phyloP scores from a whole-genome alignment of 495 filamentous ascomycete species.

The Penicillium coffeae region DNA sequence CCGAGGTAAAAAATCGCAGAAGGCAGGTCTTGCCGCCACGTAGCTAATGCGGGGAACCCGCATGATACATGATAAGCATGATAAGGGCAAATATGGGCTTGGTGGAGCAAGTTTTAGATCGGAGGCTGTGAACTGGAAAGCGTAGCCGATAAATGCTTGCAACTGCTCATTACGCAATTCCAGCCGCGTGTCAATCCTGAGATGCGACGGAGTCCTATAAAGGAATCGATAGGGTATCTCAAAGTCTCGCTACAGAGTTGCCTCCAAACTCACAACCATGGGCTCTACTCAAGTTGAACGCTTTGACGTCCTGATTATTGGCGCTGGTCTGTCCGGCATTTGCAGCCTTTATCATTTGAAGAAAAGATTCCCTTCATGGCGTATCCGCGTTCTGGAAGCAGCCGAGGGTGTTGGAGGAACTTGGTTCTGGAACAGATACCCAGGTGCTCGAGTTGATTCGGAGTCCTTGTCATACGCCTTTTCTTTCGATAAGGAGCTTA shows the following conservation, averaged over 20 bases:
- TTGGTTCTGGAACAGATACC: slow-evolving; percentile 44
- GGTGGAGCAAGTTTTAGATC: too few species aligned
- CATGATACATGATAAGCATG: too few species aligned
- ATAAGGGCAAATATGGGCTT: too few species aligned
- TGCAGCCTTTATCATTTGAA: slow-evolving; percentile 31
- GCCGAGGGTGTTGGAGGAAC: slow-evolving; percentile 48
- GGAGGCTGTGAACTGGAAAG: too few species aligned
- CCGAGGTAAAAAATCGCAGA: neutral
- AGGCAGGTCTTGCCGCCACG: neutral
- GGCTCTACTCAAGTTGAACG: neutral
- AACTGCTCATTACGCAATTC: too few species aligned
- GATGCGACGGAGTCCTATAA: too few species aligned
- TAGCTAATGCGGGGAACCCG: neutral
- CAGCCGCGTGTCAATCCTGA: too few species aligned
- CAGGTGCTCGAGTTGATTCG: slow-evolving; percentile 23
- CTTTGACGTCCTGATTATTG: slow-evolving; percentile 51
- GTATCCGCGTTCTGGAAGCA: slow-evolving; percentile 41
- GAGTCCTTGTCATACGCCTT: slow-evolving; percentile 25
- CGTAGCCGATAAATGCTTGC: neutral
- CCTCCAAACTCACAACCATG: neutral
- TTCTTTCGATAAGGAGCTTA: slow-evolving; percentile 23
- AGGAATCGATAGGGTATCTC: neutral
- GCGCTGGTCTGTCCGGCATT: slow-evolving; percentile 43
- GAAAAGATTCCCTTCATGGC: slow-evolving; percentile 15
- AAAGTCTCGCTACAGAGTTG: neutral